A percentile compares a stretch with the other conserved stretches of the same genome.
phyloP scores from a whole-genome alignment of 768 basidiomycete species.

The Phanerochaete carnosa region DNA sequence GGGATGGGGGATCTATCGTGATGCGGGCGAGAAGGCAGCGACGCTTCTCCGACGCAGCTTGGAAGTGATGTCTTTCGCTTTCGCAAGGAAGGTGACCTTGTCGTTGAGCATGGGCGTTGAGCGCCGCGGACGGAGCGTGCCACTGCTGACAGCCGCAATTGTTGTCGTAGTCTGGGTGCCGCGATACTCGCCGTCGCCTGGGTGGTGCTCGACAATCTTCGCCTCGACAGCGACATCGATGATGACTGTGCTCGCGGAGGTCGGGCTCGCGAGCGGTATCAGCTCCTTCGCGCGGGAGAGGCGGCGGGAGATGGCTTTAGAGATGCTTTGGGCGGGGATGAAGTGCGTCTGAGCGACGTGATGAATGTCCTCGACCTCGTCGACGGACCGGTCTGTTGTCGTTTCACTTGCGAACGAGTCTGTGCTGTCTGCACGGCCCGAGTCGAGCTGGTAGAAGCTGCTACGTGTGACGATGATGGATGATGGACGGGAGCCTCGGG shows the following conservation, averaged over 20 bases:
- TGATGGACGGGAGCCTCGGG: slow-evolving; percentile 16
- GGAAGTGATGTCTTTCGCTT: slow-evolving; percentile 23
- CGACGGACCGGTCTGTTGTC: slow-evolving; percentile 9
- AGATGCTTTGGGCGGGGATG: slow-evolving; percentile 24
- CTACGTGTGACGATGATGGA: slow-evolving; percentile 18
- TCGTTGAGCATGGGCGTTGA: slow-evolving; percentile 12
- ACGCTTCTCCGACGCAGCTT: slow-evolving; percentile 21
- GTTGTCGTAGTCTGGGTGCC: slow-evolving; percentile 1
- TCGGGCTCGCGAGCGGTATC: slow-evolving; percentile 3
- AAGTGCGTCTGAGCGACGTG: slow-evolving; percentile 12
- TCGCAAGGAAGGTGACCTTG: slow-evolving; percentile 16
- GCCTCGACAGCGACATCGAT: slow-evolving; percentile 27
- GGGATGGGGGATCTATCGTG: background rate
- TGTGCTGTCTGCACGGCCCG: slow-evolving; percentile 15
- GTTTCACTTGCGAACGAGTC: slow-evolving; percentile 26
- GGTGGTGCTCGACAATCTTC: slow-evolving; percentile 21
- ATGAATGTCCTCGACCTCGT: slow-evolving; percentile 16
- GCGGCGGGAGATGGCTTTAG: slow-evolving; percentile 25
- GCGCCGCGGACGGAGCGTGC: slow-evolving; percentile 13
- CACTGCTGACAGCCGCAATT: slow-evolving; percentile 12
- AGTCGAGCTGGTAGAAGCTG: slow-evolving; percentile 27
- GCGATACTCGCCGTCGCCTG: slow-evolving; percentile 5
- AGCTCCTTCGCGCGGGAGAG: slow-evolving; percentile 24
- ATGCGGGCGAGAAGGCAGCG: slow-evolving; percentile 11
- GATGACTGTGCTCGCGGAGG: slow-evolving; percentile 13